These are phyloP conservation scores for Phialophora chinensis DNA, from an alignment of 2,329 filamentous ascomycete genomes.

Conservation along the genomic window DNA sequence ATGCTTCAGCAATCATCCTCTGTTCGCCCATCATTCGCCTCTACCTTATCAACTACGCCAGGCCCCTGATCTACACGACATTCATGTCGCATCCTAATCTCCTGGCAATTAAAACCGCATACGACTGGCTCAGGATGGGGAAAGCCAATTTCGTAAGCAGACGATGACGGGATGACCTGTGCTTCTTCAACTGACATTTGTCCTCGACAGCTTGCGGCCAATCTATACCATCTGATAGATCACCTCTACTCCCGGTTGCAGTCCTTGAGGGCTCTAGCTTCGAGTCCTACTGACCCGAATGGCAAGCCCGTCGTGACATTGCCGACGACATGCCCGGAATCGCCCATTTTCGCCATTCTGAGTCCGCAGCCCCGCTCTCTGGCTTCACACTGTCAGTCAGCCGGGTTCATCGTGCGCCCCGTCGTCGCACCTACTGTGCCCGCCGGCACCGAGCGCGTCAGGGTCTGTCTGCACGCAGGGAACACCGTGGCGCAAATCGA, in stretches of 20 bases:
- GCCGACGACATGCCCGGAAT: slow-evolving; percentile 51
- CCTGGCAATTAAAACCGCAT: slow-evolving; percentile 63
- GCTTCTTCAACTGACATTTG: slow-evolving; percentile 2
- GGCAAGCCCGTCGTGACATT: slow-evolving; percentile 38
- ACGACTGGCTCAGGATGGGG: slow-evolving; percentile 61
- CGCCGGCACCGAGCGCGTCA: slow-evolving; percentile 65
- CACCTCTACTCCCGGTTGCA: slow-evolving; percentile 55
- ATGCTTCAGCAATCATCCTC: slow-evolving; percentile 62
- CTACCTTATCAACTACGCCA: slow-evolving; percentile 77
- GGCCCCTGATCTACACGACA: slow-evolving; percentile 77
- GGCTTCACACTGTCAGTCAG: slow-evolving; percentile 64
- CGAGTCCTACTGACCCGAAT: slow-evolving; percentile 46
- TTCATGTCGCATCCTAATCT: slow-evolving; percentile 68
- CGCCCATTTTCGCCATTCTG: slow-evolving; percentile 69
- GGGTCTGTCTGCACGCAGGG: slow-evolving; percentile 71
- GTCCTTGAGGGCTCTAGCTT: slow-evolving; percentile 42
- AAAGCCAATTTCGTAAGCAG: slow-evolving; percentile 53
- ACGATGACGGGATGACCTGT: slow-evolving; percentile 28
- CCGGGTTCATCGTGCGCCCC: slow-evolving; percentile 66
- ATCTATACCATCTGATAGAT: slow-evolving; percentile 56
- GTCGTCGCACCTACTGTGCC: slow-evolving; percentile 74
- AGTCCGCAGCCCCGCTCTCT: slow-evolving; percentile 64
- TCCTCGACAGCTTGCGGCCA: slow-evolving; percentile 47
- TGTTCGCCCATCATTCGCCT: slow-evolving; percentile 64
- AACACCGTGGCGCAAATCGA: slow-evolving; percentile 66